phyloP scores from a whole-genome alignment of 345 rosid species.

The Carallia pectinifolia region DNA sequence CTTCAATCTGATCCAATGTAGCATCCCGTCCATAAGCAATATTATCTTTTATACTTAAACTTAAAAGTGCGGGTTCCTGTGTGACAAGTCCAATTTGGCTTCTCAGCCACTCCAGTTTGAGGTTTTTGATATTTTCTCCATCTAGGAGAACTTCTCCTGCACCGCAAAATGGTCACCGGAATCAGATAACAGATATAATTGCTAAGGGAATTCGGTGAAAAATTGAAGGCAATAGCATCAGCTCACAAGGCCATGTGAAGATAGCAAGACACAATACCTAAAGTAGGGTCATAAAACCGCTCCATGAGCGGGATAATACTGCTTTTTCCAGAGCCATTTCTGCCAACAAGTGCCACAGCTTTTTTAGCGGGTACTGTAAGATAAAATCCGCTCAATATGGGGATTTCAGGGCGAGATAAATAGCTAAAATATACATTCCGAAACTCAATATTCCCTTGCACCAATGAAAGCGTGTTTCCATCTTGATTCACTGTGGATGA shows the following conservation, averaged over 20 bases:
- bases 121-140: constrained; percentile 90
- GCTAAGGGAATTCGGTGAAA: constrained; percentile 14
- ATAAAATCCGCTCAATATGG: constrained; percentile 95
- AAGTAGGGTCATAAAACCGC: constrained; percentile 97
- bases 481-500: constrained; percentile 76
- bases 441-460: constrained; percentile 96
- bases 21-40: constrained; percentile 88
- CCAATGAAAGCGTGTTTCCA: constrained; percentile 50
- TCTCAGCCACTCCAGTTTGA: constrained; percentile 90
- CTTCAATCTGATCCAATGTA: constrained; percentile 82
- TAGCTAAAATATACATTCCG: constrained; percentile 98
- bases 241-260: neutral
- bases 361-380: constrained; percentile 97
- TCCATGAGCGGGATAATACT: constrained; percentile 99
- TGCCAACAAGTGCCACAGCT: constrained; percentile 97
- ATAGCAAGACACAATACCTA: constrained; percentile 54
- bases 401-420: constrained; percentile 97
- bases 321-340: constrained; percentile 99
- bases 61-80: constrained; percentile 94
- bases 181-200: constrained; percentile 19
- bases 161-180: constrained; percentile 22
- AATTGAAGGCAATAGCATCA: neutral
- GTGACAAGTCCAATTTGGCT: constrained; percentile 96
- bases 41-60: constrained; percentile 85
- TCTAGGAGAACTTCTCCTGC: constrained; percentile 99